Conservation (phyloP, 345 rosid genomes). For the Clausena lansium region DNA sequence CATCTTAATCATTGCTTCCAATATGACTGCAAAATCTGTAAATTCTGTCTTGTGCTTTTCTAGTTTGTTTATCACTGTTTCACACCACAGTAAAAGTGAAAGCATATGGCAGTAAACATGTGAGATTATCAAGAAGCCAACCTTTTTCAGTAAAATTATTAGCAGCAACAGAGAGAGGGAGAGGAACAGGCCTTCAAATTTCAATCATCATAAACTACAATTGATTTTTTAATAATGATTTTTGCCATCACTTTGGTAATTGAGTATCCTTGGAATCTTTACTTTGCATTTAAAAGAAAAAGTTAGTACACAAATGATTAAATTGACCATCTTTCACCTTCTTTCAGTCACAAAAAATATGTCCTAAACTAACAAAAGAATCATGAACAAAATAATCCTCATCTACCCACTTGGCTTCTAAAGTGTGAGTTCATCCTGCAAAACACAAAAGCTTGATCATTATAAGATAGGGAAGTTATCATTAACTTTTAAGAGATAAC, state of each 20-base stretch:
- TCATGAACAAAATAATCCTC: conserved; percentile 42
- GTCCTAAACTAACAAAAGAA: conserved; percentile 46
- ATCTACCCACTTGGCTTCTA: conserved; percentile 38
- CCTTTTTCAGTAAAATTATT: conserved; percentile 47
- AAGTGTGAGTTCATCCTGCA: conserved; percentile 43
- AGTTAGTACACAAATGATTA: conserved; percentile 23
- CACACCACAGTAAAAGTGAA: conserved; percentile 16
- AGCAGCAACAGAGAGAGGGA: conserved; percentile 23
- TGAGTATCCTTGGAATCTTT: conserved; percentile 23
- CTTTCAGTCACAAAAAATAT: conserved; percentile 32
- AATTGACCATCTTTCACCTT: conserved; percentile 30
- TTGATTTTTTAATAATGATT: conserved; percentile 4
- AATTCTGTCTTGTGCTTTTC: conserved; percentile 27
- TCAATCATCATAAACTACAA: conserved; percentile 24
- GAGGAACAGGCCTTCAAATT: conserved; percentile 25
- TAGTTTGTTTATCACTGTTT: conserved; percentile 26
- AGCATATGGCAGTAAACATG: conserved; percentile 5
- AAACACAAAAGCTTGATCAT: conserved; percentile 19
- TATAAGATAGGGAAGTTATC: conserved; percentile 4
- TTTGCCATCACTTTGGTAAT: conserved; percentile 28
- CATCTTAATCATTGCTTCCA: conserved; percentile 1
- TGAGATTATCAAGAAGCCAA: conserved; percentile 31
- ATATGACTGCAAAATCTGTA: conserved; percentile 31
- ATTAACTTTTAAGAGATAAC: neutral
- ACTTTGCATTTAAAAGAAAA: conserved; percentile 30